A percentile compares a stretch with the other conserved stretches of the same genome.
Evolutionary conservation across 2,329 filamentous ascomycete species (phyloP).

Genomic region (Fusarium sp.): DNA sequence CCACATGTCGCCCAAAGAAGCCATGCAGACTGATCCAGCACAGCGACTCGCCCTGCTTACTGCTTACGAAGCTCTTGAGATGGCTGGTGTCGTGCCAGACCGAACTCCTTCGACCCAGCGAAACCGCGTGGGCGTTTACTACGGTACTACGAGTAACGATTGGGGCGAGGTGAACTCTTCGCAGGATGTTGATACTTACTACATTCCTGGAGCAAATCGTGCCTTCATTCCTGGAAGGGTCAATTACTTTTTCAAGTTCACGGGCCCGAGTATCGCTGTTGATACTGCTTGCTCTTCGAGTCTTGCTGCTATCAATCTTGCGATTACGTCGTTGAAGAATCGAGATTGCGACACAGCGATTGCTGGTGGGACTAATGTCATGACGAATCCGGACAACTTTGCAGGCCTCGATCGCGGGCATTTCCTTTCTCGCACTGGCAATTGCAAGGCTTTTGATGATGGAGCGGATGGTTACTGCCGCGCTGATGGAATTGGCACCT

Average conservation of each 20-base stretch:
- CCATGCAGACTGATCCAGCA: slow-evolving; percentile 79
- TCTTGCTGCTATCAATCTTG: slow-evolving; percentile 74
- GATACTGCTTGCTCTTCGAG: slow-evolving; percentile 87
- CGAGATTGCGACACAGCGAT: slow-evolving; percentile 81
- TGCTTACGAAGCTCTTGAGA: slow-evolving; percentile 83
- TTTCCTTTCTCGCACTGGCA: slow-evolving; percentile 64
- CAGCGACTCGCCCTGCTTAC: slow-evolving; percentile 78
- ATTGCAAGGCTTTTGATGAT: slow-evolving; percentile 74
- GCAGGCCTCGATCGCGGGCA: slow-evolving; percentile 71
- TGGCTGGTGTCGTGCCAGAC: slow-evolving; percentile 75
- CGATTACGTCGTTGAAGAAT: slow-evolving; percentile 74
- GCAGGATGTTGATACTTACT: slow-evolving; percentile 72
- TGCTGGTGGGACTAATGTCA: slow-evolving; percentile 76
- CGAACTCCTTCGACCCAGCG: slow-evolving; percentile 72
- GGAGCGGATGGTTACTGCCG: slow-evolving; percentile 86
- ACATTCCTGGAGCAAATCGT: slow-evolving; percentile 53
- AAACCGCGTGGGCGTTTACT: slow-evolving; percentile 75
- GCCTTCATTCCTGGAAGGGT: slow-evolving; percentile 69
- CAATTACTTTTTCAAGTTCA: slow-evolving; percentile 83
- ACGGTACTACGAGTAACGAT: slow-evolving; percentile 80
- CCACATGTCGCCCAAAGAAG: slow-evolving; percentile 84
- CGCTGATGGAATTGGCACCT: slow-evolving; percentile 77
- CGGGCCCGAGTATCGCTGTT: slow-evolving; percentile 75
- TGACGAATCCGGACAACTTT: slow-evolving; percentile 74
- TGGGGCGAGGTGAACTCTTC: slow-evolving; percentile 80